These are phyloP conservation scores for Purpureocillium takamizusanense DNA, from an alignment of 2,329 filamentous ascomycete species.

Conservation along the genomic window DNA sequence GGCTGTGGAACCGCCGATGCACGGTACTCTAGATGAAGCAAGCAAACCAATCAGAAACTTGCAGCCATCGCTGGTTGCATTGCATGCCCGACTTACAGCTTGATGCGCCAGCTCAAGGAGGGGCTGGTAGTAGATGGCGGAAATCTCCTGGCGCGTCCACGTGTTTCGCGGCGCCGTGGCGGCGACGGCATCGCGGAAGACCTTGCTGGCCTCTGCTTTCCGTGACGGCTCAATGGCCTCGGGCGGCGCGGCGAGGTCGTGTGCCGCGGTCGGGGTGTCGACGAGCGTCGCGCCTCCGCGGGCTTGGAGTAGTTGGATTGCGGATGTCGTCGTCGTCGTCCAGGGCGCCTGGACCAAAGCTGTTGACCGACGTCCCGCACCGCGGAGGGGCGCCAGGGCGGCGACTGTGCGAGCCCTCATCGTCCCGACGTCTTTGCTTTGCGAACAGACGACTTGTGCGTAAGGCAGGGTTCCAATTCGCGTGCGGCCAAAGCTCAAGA, in stretches of 20 bases:
- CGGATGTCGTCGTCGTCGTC: not conserved
- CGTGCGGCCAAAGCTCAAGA: no score
- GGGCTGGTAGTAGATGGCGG: constrained; percentile 72
- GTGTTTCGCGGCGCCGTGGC: constrained; percentile 55
- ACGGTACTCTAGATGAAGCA: constrained; percentile 49
- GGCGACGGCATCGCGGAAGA: constrained; percentile 44
- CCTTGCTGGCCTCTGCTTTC: constrained; percentile 14
- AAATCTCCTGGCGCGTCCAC: constrained; percentile 77
- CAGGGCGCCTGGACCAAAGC: constrained; percentile 3
- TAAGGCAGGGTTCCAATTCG: no score
- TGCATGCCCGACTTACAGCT: constrained; percentile 42
- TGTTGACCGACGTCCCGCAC: constrained; percentile 1
- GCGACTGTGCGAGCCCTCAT: constrained; percentile 1
- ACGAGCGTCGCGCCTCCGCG: constrained; percentile 8
- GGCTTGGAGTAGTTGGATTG: not conserved
- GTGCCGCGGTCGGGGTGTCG: constrained; percentile 6
- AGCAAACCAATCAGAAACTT: constrained; percentile 9
- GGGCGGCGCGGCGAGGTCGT: constrained; percentile 1
- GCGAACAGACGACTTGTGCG: no score
- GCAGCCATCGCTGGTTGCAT: not conserved
- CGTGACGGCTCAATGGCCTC: constrained; percentile 3
- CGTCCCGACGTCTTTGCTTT: not conserved
- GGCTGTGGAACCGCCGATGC: constrained; percentile 79
- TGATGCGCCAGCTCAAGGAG: constrained; percentile 71
- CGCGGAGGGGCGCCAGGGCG: constrained; percentile 5